Percentiles rank a stretch among this genome's conserved stretches.
Evolutionary conservation across 352 stramenopile species (phyloP).

Genomic region (Phytophthora cactorum): DNA sequence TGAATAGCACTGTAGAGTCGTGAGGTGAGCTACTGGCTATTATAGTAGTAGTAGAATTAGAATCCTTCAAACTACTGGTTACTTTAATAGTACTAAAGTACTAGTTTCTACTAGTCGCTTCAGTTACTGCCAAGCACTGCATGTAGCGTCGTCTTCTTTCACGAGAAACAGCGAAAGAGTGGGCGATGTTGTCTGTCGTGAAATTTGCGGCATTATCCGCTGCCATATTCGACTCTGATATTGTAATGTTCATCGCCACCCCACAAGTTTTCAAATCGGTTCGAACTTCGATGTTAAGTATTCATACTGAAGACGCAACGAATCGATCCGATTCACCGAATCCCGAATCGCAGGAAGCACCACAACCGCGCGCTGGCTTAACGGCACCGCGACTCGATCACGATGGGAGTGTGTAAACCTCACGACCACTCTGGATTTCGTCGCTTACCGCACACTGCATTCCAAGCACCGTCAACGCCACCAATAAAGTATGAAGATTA

Average conservation of each 20-base stretch:
- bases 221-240: background rate
- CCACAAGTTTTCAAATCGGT: conserved; percentile 26
- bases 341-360: background rate
- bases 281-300: conserved; percentile 3
- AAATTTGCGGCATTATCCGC: conserved; percentile 12
- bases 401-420: background rate
- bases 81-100: too few species aligned
- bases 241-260: background rate
- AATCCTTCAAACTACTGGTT: too few species aligned
- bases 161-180: too few species aligned
- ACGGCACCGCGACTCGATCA: background rate
- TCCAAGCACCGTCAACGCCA: background rate
- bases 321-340: too few species aligned
- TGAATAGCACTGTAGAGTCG: too few species aligned
- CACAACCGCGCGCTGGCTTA: background rate
- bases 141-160: too few species aligned
- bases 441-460: conserved; percentile 18
- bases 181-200: conserved; percentile 5
- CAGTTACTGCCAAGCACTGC: too few species aligned
- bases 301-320: too few species aligned
- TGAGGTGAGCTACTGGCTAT: too few species aligned
- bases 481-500: conserved; percentile 17
- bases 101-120: too few species aligned
- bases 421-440: conserved; percentile 17
- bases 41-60: too few species aligned